Base-by-base conservation (phyloP, 2,329 filamentous ascomycete genomes). In the Coccinonectria pachysandricola region DNA sequence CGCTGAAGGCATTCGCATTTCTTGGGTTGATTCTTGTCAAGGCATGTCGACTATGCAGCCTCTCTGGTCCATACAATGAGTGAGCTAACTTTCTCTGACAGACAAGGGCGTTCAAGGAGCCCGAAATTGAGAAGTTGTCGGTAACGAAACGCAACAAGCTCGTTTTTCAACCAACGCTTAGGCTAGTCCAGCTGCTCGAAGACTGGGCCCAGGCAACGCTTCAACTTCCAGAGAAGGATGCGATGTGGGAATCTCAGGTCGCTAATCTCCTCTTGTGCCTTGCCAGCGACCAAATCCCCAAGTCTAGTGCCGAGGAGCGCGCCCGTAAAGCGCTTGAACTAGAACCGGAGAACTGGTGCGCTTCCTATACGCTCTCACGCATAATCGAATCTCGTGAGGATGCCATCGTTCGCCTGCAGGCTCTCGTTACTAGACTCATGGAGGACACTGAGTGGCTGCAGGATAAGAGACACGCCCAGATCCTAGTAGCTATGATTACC, bases 241-340 rank as follows among this genome's bases (percentile, higher is more conserved):
- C 26, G 6, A 8, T 8, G 11, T 29, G 28, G 28, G 32, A 34
- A 15, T 24, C 22, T 8, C 25, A 26, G 9, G 31, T 28, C 6
- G 26, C 28, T 7, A 8, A 20, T 7, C 13, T 31, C 2, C 28
- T 35, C 5, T n/a, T 10, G 4, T 11, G 18, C 14, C 13, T 35
- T 3, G 21, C 17, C 8, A 13, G 21, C 3, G 17, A 32, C 9
- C 14, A 25, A 3, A 30, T 32, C 4, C 24, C 30, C 15, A n/a
- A 15, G 13, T 21, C 26, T 3, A 13, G 9, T 2, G 22, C 12
- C 4, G 16, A 26, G 4, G 22, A 27, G 11, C 19, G 30, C 8
- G 30, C 24, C n/a, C 12, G 18, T 8, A 36, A 24, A 15, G 33
- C 30, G 4, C 15, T 32, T 12, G 24, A 28, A 9, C 24, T 32